Conservation (phyloP, 345 rosid genomes). For the Trapa bicornis region DNA sequence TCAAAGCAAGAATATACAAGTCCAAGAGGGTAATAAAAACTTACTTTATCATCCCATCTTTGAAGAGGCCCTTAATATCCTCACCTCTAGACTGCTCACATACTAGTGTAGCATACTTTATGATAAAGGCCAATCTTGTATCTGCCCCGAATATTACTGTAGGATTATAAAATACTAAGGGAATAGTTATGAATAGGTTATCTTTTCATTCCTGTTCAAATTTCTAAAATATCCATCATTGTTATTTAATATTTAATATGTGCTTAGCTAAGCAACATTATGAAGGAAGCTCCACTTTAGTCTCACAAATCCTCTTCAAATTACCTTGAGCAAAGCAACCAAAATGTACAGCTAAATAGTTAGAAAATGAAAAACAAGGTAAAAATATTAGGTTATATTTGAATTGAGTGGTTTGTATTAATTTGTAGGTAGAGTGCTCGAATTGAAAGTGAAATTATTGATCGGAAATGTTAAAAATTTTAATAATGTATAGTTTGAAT, state of each 20-base stretch:
- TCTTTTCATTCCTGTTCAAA: too few relatives aligned
- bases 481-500: too few relatives aligned
- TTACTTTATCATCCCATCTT: slow-evolving; percentile 99
- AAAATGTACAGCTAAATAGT: neutral
- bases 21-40: slow-evolving; percentile 1
- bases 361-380: neutral
- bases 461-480: slow-evolving; percentile 88
- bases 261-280: slow-evolving; percentile 93
- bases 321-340: slow-evolving; percentile 43
- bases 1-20: neutral
- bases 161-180: slow-evolving; percentile 84
- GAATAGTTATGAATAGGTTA: too few relatives aligned
- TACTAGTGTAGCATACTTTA: slow-evolving; percentile 91
- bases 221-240: too few relatives aligned
- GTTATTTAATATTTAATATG: slow-evolving; percentile 73
- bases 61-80: slow-evolving; percentile 86
- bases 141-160: slow-evolving; percentile 98
- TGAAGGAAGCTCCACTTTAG: slow-evolving; percentile 88
- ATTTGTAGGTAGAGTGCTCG: too few relatives aligned
- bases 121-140: slow-evolving; percentile 99
- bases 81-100: slow-evolving; percentile 98
- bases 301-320: slow-evolving; percentile 90
- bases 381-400: slow-evolving; percentile 42
- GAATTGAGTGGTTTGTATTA: too few relatives aligned
- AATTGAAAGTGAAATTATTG: slow-evolving; percentile 91